Evolutionary conservation across 768 basidiomycete genomes (phyloP).

Genomic region (Phlebiopsis flavidoalba): DNA sequence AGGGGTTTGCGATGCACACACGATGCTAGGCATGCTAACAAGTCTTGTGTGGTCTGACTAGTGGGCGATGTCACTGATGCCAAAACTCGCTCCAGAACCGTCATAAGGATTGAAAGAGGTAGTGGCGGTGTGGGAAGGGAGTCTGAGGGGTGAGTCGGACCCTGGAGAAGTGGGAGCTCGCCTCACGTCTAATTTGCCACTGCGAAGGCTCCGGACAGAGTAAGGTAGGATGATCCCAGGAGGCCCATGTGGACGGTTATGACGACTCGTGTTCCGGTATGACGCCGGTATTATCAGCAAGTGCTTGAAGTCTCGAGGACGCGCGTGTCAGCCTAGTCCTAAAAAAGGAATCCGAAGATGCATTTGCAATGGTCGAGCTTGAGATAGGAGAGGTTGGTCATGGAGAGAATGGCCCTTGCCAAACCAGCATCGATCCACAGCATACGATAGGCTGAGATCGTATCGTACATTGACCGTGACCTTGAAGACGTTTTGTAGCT

Average conservation of each 20-base stretch:
- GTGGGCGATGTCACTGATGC: too few species aligned
- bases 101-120: too few species aligned
- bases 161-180: too few species aligned
- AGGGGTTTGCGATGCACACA: too few species aligned
- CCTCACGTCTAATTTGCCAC: not conserved
- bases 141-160: too few species aligned
- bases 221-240: not conserved
- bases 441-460: not conserved
- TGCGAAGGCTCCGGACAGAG: not conserved
- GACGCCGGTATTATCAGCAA: not conserved
- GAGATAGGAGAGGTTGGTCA: not conserved
- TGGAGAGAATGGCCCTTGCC: not conserved
- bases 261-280: not conserved
- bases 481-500: not conserved
- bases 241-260: not conserved
- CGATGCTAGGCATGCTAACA: too few species aligned
- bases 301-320: not conserved
- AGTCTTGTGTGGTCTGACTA: too few species aligned
- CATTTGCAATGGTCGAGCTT: not conserved
- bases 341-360: not conserved
- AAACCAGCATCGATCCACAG: not conserved
- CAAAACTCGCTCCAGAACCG: too few species aligned
- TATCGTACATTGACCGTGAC: not conserved
- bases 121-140: too few species aligned
- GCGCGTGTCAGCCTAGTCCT: not conserved